Conservation (phyloP, 2,329 filamentous ascomycete genomes). For the Botrytis paeoniae region DNA sequence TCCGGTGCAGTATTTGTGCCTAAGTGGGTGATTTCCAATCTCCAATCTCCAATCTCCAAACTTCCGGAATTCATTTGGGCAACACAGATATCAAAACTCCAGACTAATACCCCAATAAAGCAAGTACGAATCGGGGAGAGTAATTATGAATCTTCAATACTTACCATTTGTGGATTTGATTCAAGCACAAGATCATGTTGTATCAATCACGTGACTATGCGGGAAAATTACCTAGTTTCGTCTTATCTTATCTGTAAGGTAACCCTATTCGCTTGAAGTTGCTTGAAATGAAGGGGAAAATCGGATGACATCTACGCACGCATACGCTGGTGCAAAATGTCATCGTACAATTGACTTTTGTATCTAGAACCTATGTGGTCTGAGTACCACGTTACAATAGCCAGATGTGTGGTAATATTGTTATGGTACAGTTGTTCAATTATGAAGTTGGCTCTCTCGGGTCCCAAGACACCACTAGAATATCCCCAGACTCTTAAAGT, state of each 20-base stretch:
- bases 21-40: not conserved
- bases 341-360: not conserved
- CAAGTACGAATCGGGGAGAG: not conserved
- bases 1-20: not conserved
- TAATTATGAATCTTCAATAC: not conserved
- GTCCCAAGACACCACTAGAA: not conserved
- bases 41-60: not conserved
- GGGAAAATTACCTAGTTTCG: not conserved
- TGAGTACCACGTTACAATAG: not conserved
- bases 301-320: not conserved
- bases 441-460: conserved; percentile 1
- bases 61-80: not conserved
- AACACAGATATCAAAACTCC: not conserved
- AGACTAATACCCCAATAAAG: not conserved
- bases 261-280: conserved; percentile 1
- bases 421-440: not conserved
- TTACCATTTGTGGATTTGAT: not conserved
- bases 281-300: conserved; percentile 10
- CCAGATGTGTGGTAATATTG: not conserved
- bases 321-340: not conserved
- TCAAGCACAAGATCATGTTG: not conserved
- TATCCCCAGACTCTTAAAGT: not conserved
- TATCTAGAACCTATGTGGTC: not conserved
- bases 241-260: not conserved
- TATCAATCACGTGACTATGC: not conserved